These are phyloP conservation scores for Chrysosporium keratinophilum DNA, from an alignment of 2,329 filamentous ascomycete genomes.

Conservation along the genomic window DNA sequence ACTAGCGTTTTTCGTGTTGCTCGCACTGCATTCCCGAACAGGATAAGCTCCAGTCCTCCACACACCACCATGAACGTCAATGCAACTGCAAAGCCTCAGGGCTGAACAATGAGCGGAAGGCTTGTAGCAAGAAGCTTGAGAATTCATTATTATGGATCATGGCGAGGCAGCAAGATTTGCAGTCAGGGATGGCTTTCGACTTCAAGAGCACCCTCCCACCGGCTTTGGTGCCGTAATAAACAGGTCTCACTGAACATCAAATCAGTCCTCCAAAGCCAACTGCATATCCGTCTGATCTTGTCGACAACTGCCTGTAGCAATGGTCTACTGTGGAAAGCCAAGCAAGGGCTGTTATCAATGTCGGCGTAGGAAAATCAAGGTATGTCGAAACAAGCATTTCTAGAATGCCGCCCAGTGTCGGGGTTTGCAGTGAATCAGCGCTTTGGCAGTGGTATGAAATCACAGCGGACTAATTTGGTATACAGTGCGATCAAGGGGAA, in stretches of 20 bases:
- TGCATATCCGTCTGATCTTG: neutral
- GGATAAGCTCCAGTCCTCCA: neutral
- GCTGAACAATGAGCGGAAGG: neutral
- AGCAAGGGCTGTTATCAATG: slow-evolving; percentile 39
- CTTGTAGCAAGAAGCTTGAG: neutral
- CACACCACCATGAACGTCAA: neutral
- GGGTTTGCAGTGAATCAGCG: neutral
- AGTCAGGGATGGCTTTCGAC: neutral
- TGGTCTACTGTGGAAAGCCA: slow-evolving; percentile 37
- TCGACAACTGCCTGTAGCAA: slow-evolving; percentile 14
- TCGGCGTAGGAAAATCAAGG: slow-evolving; percentile 39
- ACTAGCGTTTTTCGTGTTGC: neutral
- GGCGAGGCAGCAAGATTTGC: neutral
- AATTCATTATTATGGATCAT: neutral
- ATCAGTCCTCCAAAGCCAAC: neutral
- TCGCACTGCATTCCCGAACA: slow-evolving; percentile 4
- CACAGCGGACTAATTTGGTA: slow-evolving; percentile 4
- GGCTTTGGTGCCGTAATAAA: neutral
- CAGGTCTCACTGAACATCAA: neutral
- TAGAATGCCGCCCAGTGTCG: neutral
- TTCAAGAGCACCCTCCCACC: neutral
- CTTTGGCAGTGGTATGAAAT: neutral
- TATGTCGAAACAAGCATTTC: neutral
- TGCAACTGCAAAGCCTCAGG: neutral
- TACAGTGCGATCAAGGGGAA: slow-evolving; percentile 47